Percentiles rank a stretch among this genome's conserved stretches.
phyloP scores from a whole-genome alignment of 768 basidiomycete genomes.

The Phlegmacium glaucopus region DNA sequence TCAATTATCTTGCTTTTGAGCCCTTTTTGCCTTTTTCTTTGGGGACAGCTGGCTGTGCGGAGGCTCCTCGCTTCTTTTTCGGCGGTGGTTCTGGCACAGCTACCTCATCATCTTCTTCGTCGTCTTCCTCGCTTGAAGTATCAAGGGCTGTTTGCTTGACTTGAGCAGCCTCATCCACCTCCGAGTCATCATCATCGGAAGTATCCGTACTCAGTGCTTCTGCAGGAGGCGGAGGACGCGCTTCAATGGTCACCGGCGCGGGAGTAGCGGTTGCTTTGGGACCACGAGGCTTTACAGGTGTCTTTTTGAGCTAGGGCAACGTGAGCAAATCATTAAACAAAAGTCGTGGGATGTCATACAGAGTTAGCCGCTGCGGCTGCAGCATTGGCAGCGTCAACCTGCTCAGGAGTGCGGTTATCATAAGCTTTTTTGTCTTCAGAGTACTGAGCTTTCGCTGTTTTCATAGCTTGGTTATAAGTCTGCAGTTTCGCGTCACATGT shows the following conservation, averaged over 20 bases:
- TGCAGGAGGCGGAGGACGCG: constrained; percentile 21
- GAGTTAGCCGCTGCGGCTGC: constrained; percentile 38
- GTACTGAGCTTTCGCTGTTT: constrained; percentile 61
- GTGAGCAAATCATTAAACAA: constrained; percentile 5
- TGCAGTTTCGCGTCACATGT: constrained; percentile 20
- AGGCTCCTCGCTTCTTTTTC: constrained; percentile 29
- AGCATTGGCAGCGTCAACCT: constrained; percentile 44
- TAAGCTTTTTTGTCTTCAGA: constrained; percentile 62
- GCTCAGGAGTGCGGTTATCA: constrained; percentile 50
- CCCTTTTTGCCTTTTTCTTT: constrained; percentile 29
- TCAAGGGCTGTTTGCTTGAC: constrained; percentile 17
- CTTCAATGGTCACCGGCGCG: constrained; percentile 14
- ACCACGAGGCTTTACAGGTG: constrained; percentile 23
- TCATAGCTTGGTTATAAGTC: constrained; percentile 54
- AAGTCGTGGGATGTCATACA: constrained; percentile 2
- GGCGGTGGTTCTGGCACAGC: constrained; percentile 16
- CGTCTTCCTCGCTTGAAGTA: constrained; percentile 27
- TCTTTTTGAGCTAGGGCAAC: constrained; percentile 29
- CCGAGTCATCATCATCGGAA: constrained; percentile 33
- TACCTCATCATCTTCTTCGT: constrained; percentile 24
- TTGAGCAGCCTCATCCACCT: constrained; percentile 32
- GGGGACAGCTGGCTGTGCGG: constrained; percentile 17
- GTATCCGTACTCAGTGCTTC: constrained; percentile 24
- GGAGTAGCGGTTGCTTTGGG: constrained; percentile 18
- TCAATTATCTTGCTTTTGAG: constrained; percentile 18